Evolutionary conservation across 106 monocot genomes (phyloP).

Genomic region (Iris macrosiphon): DNA sequence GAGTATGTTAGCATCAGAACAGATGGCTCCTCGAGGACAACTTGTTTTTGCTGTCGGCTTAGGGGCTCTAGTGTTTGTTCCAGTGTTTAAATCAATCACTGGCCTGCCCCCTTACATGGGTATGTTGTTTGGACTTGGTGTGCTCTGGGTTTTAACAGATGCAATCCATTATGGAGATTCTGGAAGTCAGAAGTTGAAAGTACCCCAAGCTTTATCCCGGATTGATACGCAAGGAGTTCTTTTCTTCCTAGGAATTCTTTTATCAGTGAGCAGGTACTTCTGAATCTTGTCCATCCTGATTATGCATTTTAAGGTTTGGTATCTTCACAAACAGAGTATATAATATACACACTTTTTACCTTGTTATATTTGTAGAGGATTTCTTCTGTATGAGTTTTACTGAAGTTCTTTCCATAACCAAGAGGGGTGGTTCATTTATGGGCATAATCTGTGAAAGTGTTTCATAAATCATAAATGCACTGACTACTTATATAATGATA

Average conservation of each 20-base stretch:
- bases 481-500: no score
- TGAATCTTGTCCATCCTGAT: not conserved
- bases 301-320: not conserved
- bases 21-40: conserved; percentile 95
- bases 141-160: conserved; percentile 98
- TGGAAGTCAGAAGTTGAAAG: conserved; percentile 83
- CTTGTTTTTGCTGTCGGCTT: conserved; percentile 91
- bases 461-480: no score
- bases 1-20: conserved; percentile 63
- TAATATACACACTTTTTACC: no score
- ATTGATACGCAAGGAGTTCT: conserved; percentile 97
- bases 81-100: conserved; percentile 81
- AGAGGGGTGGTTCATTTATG: no score
- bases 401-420: no score
- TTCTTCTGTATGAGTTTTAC: no score
- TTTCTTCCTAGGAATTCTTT: conserved; percentile 91
- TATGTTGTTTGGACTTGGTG: conserved; percentile 83
- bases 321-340: not conserved
- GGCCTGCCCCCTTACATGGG: conserved; percentile 96
- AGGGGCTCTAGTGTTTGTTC: conserved; percentile 84
- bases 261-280: conserved; percentile 86
- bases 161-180: conserved; percentile 95
- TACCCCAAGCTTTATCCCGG: conserved; percentile 92
- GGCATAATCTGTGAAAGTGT: no score
- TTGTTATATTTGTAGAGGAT: no score